A percentile compares a stretch with the other conserved stretches of the same genome.
Conservation (phyloP, 176 grass and related monocot species). For the Aegilops longissima region DNA sequence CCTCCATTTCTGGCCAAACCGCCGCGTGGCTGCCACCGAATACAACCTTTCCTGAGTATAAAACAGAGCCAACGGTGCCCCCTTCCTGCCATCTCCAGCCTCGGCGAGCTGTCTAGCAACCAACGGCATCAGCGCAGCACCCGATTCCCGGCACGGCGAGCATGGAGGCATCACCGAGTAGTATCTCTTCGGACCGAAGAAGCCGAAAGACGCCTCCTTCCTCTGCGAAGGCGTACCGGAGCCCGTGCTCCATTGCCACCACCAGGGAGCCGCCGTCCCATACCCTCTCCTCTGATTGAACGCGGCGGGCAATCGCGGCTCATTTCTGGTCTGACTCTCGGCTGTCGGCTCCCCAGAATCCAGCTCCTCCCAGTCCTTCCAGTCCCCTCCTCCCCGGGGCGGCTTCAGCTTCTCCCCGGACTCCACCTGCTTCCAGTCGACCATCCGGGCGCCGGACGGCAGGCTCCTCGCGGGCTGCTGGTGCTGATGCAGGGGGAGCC, state of each 20-base stretch:
- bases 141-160: background rate
- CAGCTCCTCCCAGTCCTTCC: slow-evolving; percentile 41
- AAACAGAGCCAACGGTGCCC: background rate
- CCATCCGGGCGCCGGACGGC: background rate
- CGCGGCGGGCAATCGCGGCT: background rate
- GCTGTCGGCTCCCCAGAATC: slow-evolving; percentile 25
- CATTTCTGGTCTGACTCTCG: background rate
- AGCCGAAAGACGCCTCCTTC: slow-evolving; percentile 2
- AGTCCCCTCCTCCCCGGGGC: background rate
- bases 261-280: slow-evolving; percentile 5
- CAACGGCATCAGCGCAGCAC: background rate
- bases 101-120: background rate
- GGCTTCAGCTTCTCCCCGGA: background rate
- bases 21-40: background rate
- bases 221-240: background rate
- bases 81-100: background rate
- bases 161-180: slow-evolving; percentile 27
- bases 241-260: background rate
- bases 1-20: slow-evolving; percentile 59
- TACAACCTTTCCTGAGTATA: slow-evolving; percentile 40
- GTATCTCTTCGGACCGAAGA: slow-evolving; percentile 36
- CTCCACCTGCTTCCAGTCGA: background rate
- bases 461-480: background rate
- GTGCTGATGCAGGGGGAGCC: background rate
- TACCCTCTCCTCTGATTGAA: slow-evolving; percentile 45